Percentiles rank a stretch among this genome's conserved stretches.
Conservation (phyloP, 164 flowering plant species). For the Warburgia ugandensis region DNA sequence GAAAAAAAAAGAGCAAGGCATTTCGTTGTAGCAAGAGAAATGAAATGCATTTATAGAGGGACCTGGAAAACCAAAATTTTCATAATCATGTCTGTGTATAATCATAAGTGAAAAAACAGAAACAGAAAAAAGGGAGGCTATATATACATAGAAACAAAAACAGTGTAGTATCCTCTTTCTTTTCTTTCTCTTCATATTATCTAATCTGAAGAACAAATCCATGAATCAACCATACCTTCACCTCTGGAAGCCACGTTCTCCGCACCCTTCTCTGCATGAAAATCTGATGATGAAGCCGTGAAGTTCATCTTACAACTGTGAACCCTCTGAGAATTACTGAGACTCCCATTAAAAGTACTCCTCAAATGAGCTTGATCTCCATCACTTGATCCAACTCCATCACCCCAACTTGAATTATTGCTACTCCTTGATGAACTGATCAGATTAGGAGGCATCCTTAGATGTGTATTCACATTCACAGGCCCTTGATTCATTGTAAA, state of each 20-base stretch:
- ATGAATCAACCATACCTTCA: slow-evolving; percentile 52
- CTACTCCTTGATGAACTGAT: slow-evolving; percentile 5
- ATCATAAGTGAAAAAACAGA: slow-evolving; percentile 8
- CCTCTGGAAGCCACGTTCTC: slow-evolving; percentile 40
- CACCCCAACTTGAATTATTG: slow-evolving; percentile 13
- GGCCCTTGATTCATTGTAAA: slow-evolving; percentile 9
- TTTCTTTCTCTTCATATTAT: background rate
- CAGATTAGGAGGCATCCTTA: slow-evolving; percentile 15
- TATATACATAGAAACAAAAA: slow-evolving; percentile 15
- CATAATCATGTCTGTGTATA: slow-evolving; percentile 13
- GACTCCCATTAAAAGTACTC: slow-evolving; percentile 24
- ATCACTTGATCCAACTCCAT: slow-evolving; percentile 8
- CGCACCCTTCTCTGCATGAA: slow-evolving; percentile 30
- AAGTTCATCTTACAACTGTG: slow-evolving; percentile 30
- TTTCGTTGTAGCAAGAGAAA: too few species aligned
- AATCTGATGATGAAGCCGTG: slow-evolving; percentile 24
- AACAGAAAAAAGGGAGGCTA: too few species aligned
- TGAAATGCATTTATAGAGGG: background rate
- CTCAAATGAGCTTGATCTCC: slow-evolving; percentile 16
- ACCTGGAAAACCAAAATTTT: slow-evolving; percentile 8
- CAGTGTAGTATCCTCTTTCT: slow-evolving; percentile 1
- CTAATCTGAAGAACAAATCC: slow-evolving; percentile 53
- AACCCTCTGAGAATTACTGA: slow-evolving; percentile 5
- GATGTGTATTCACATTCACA: slow-evolving; percentile 8
- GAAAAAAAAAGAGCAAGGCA: too few species aligned